Percentiles rank a stretch among this genome's conserved stretches.
These are phyloP conservation scores for Mortierella claussenii DNA, from an alignment of 192 early-diverging fungal genomes.

Conservation along the genomic window DNA sequence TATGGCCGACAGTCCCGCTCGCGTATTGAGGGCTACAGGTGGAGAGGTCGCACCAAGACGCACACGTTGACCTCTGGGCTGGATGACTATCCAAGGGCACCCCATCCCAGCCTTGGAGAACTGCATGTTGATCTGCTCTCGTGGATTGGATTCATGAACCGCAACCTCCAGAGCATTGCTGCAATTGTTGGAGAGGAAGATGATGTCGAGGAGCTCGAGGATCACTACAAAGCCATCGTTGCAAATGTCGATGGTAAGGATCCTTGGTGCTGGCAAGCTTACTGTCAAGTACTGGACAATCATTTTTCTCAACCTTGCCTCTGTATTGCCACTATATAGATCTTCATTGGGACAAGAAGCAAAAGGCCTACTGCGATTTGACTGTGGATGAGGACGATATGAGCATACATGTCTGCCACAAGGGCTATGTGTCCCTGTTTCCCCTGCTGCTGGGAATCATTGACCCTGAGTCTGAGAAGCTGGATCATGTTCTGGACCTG, in stretches of 20 bases:
- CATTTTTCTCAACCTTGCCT: neutral
- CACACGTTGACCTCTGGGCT: slow-evolving; percentile 93
- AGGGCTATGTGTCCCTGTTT: slow-evolving; percentile 85
- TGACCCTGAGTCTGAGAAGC: slow-evolving; percentile 70
- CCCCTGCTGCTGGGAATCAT: slow-evolving; percentile 84
- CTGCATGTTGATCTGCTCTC: slow-evolving; percentile 83
- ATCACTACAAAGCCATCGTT: slow-evolving; percentile 64
- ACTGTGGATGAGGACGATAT: slow-evolving; percentile 63
- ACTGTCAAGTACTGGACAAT: neutral
- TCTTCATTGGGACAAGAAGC: slow-evolving; percentile 76
- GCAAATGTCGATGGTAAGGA: slow-evolving; percentile 64
- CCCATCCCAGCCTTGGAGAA: slow-evolving; percentile 75
- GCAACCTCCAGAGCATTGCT: slow-evolving; percentile 69
- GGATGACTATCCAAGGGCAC: slow-evolving; percentile 93
- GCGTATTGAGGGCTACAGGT: slow-evolving; percentile 81
- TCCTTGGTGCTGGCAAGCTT: too few relatives aligned
- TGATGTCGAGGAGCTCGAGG: slow-evolving; percentile 67
- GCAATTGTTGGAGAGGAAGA: slow-evolving; percentile 61
- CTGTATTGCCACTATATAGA: slow-evolving; percentile 53
- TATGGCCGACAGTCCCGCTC: slow-evolving; percentile 57
- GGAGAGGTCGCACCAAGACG: slow-evolving; percentile 85
- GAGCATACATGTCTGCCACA: slow-evolving; percentile 68
- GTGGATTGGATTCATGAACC: slow-evolving; percentile 77
- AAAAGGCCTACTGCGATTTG: slow-evolving; percentile 72
- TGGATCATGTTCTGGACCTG: slow-evolving; percentile 79